A percentile compares a stretch with the other conserved stretches of the same genome.
phyloP scores from a whole-genome alignment of 768 basidiomycete genomes.

The Calocybe cyanea region DNA sequence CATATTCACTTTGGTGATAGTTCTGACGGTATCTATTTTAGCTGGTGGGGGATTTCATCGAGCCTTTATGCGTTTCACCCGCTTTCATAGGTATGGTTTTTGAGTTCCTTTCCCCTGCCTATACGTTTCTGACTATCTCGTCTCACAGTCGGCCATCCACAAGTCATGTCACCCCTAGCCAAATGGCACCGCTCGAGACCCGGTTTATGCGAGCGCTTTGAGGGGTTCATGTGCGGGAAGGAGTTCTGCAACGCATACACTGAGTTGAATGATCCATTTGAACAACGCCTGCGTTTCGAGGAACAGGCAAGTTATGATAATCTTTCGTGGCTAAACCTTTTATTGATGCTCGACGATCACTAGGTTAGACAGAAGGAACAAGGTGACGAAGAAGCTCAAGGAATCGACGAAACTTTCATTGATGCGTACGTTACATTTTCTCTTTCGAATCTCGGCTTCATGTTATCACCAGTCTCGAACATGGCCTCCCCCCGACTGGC shows the following conservation, averaged over 20 bases:
- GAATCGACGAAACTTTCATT: conserved; percentile 92
- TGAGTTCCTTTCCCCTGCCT: background rate
- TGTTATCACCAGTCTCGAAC: conserved; percentile 66
- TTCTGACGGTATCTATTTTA: conserved; percentile 23
- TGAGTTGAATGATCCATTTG: conserved; percentile 98
- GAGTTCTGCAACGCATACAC: conserved; percentile 99
- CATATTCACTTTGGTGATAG: background rate
- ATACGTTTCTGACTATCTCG: conserved; percentile 6
- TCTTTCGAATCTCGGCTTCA: conserved; percentile 3
- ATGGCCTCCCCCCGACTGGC: conserved; percentile 95
- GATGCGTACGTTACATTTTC: conserved; percentile 66
- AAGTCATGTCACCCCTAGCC: conserved; percentile 99
- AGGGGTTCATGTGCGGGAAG: conserved; percentile 97
- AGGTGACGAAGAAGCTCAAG: conserved; percentile 98
- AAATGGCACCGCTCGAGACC: conserved; percentile 98
- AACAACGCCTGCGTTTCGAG: conserved; percentile 93
- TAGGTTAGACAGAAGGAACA: conserved; percentile 84
- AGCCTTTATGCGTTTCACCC: conserved; percentile 93
- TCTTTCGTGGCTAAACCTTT: no score
- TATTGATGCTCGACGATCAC: no score
- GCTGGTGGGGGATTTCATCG: conserved; percentile 98
- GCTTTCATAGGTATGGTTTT: conserved; percentile 77
- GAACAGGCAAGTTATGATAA: conserved; percentile 47
- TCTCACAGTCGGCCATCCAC: conserved; percentile 85
- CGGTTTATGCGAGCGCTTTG: conserved; percentile 97